A percentile compares a stretch with the other conserved stretches of the same genome.
These are phyloP conservation scores for Acanthamoeba royreba DNA, from an alignment of 208 protist genomes.

Conservation along the genomic window DNA sequence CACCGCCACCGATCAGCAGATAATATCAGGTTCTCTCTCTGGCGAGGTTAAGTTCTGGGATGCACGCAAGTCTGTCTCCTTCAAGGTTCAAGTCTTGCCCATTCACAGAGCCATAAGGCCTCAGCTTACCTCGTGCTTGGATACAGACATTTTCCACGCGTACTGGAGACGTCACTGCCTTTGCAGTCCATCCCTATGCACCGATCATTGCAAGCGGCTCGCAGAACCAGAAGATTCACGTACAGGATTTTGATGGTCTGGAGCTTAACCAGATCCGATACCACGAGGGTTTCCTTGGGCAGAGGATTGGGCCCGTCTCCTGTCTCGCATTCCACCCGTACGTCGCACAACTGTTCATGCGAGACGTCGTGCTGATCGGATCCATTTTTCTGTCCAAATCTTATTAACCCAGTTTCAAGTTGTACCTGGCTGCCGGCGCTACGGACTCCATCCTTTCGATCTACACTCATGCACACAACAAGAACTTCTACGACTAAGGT, in stretches of 20 bases:
- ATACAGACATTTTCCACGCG: background rate
- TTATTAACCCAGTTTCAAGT: background rate
- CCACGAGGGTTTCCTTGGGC: conserved; percentile 79
- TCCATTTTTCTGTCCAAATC: background rate
- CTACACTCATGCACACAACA: conserved; percentile 58
- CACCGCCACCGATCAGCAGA: background rate
- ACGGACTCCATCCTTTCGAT: conserved; percentile 77
- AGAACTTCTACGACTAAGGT: conserved; percentile 14
- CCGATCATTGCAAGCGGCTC: conserved; percentile 69
- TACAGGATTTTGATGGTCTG: conserved; percentile 62
- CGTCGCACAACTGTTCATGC: background rate
- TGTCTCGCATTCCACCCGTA: conserved; percentile 76
- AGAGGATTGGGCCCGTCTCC: conserved; percentile 75
- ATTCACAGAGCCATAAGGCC: too few relatives aligned
- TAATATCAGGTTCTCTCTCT: conserved; percentile 46
- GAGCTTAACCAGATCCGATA: conserved; percentile 68
- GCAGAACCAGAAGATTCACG: conserved; percentile 52
- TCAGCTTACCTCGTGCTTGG: too few relatives aligned
- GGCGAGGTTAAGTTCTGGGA: conserved; percentile 78
- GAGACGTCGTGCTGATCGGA: background rate
- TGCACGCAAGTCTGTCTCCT: conserved; percentile 29
- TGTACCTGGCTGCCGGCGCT: conserved; percentile 65
- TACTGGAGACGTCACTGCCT: conserved; percentile 51
- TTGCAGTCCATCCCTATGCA: conserved; percentile 72
- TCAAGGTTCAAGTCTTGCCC: too few relatives aligned